Conservation (phyloP, 768 basidiomycete species). For the Podaxis pistillaris region DNA sequence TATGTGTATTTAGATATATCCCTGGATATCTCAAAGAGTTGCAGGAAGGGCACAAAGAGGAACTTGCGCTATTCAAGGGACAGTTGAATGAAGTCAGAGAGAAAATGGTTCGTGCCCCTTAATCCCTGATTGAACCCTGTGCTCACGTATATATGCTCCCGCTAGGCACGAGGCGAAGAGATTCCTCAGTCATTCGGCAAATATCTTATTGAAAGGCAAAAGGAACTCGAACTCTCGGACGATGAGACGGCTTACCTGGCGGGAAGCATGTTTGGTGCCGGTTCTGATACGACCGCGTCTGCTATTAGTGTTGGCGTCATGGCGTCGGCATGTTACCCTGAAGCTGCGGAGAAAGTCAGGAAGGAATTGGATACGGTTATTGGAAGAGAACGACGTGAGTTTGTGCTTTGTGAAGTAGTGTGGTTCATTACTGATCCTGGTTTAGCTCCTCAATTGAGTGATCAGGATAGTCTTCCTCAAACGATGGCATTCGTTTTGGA, state of each 20-base stretch:
- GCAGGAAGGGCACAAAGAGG: constrained; percentile 53
- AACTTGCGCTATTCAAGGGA: constrained; percentile 51
- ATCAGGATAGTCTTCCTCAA: constrained; percentile 41
- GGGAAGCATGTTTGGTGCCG: constrained; percentile 65
- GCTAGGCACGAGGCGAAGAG: constrained; percentile 32
- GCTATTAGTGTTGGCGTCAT: constrained; percentile 56
- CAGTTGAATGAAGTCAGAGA: constrained; percentile 45
- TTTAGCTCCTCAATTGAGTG: constrained; percentile 37
- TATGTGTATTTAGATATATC: constrained; percentile 37
- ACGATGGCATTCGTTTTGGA: constrained; percentile 51
- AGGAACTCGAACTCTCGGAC: constrained; percentile 50
- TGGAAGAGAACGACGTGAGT: constrained; percentile 41
- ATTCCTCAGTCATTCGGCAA: constrained; percentile 50
- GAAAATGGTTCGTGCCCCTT: constrained; percentile 36
- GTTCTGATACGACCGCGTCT: constrained; percentile 63
- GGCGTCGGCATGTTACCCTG: constrained; percentile 55
- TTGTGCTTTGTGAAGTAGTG: too few relatives aligned
- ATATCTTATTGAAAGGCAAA: constrained; percentile 56
- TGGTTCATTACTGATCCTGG: background rate
- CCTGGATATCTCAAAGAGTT: constrained; percentile 64
- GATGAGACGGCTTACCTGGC: constrained; percentile 62
- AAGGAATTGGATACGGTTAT: constrained; percentile 53
- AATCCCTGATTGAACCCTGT: background rate
- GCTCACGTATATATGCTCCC: background rate
- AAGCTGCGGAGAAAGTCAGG: constrained; percentile 49